Base-by-base conservation (phyloP, 441 rosid species). In the Pelargonium fulgidum region DNA sequence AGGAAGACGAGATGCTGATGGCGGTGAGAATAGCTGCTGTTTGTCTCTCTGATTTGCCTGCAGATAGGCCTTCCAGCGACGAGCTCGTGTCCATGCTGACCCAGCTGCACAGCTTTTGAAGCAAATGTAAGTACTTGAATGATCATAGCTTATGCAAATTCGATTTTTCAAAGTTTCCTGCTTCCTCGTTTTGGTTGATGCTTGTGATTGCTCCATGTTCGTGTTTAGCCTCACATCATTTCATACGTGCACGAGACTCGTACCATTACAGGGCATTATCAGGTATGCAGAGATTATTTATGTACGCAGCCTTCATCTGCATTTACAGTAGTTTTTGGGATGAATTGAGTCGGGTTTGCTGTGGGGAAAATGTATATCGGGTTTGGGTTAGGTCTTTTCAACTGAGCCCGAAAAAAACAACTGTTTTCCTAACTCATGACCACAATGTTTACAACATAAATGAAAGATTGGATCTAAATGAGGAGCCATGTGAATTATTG, bases 1-100 rank as follows among this genome's bases (percentile, higher is more conserved):
- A 90, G 85, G 97, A 94, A 82, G 97, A 94, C 9, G 93, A 91
- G 84, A 94, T 94, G 97, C 80, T 92, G 29, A 94, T 94, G 97
- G 97, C 91, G 42, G 85, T 90, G 67, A 85, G 96, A 77, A 94
- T 94, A 9, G 85, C 92, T 8, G 91, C 85, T 36, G 86, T 91
- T 39, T 94, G 99, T 76, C 86, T 90, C 61, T 90, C 99, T 0
- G 99, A 94, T 75, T 81, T 77, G 70, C 90, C 99, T 0, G 94
- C 87, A 2, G 97, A 94, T 68, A 79, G 99, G 78, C 97, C 97
- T 74, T 91, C 96, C 9, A 89, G 97, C 50, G 96, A 94, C 20
- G 99, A 94, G 78, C 96, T 94, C 62, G 99, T 87, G 24, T 85
- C 86, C 66, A 89, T 91, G 96, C 87, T 93, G 66, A 91, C 97